Conservation (phyloP, 1,139 yeast species). For the Geotrichum histeridarum region DNA sequence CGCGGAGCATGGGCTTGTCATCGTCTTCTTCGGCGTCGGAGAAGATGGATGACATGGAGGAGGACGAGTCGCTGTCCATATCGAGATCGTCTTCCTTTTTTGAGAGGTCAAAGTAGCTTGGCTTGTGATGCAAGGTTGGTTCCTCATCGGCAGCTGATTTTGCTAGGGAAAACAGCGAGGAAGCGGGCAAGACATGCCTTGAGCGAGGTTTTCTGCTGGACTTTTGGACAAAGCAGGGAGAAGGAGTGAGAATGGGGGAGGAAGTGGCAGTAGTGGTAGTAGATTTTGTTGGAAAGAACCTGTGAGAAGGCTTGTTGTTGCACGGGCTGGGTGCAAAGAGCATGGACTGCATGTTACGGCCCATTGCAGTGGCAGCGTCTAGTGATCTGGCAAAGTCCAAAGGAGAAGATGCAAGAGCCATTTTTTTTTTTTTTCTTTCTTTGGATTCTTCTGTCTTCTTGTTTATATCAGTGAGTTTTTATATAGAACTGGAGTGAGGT, state of each 20-base stretch:
- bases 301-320: constrained; percentile 2
- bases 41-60: constrained; percentile 2
- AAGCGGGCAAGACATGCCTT: neutral
- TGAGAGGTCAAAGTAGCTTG: constrained; percentile 2
- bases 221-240: neutral
- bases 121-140: constrained; percentile 4
- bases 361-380: constrained; percentile 2
- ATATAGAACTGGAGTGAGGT: neutral
- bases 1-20: constrained; percentile 5
- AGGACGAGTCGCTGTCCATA: constrained; percentile 15
- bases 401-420: constrained; percentile 7
- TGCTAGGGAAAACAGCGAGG: neutral
- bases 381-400: neutral
- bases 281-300: constrained; percentile 3
- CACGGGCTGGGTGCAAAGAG: constrained; percentile 1
- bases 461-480: too few relatives aligned
- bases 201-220: constrained; percentile 1
- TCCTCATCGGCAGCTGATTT: neutral
- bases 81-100: constrained; percentile 8
- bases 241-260: constrained; percentile 1
- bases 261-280: constrained; percentile 8
- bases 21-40: constrained; percentile 12
- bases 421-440: too few relatives aligned
- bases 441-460: too few relatives aligned
- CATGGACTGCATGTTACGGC: constrained; percentile 3